These are phyloP conservation scores for Albizia julibrissin DNA, from an alignment of 306 rosid genomes.

Conservation along the genomic window DNA sequence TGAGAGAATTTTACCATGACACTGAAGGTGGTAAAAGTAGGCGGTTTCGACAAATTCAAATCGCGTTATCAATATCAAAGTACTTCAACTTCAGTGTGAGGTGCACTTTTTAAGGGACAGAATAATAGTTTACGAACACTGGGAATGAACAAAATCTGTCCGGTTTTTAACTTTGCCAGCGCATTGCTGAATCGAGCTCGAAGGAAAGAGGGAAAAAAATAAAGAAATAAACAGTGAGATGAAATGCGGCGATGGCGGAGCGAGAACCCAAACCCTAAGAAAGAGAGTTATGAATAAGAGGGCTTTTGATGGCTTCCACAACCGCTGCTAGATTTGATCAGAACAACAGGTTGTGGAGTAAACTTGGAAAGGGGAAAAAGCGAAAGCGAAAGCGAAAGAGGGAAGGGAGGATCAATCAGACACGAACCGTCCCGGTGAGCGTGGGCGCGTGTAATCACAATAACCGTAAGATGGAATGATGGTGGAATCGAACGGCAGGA, in stretches of 20 bases:
- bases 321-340: constrained; percentile 33
- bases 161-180: background rate
- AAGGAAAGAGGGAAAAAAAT: background rate
- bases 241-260: background rate
- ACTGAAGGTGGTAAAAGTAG: background rate
- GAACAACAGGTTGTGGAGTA: constrained; percentile 33
- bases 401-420: constrained; percentile 1
- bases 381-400: constrained; percentile 12
- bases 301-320: constrained; percentile 48
- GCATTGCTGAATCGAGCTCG: background rate
- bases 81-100: background rate
- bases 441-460: constrained; percentile 4
- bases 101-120: constrained; percentile 2
- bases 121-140: background rate
- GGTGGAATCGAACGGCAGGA: background rate
- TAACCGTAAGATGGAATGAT: background rate
- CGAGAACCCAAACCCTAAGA: constrained; percentile 2
- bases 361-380: constrained; percentile 20
- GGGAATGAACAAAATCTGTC: background rate
- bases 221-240: background rate
- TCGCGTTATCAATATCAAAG: background rate
- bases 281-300: constrained; percentile 37
- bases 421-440: background rate
- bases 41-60: background rate
- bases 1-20: background rate